Percentiles rank a stretch among this genome's conserved stretches.
Conservation (phyloP, 345 rosid genomes). For the Populus alba region DNA sequence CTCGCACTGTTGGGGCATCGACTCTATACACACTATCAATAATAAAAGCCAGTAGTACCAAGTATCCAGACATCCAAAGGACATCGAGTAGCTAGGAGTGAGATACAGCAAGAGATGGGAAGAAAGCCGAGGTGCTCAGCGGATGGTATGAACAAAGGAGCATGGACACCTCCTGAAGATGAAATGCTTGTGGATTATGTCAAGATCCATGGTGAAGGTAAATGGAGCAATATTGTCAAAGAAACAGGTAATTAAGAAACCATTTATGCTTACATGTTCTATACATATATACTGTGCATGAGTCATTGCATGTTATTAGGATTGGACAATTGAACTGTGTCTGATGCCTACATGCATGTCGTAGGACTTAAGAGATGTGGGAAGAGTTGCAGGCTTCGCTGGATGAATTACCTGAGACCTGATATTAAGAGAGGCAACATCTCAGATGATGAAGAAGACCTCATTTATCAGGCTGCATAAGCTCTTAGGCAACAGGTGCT, state of each 20-base stretch:
- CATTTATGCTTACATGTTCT: neutral
- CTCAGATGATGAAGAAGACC: conserved; percentile 33
- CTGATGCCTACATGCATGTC: neutral
- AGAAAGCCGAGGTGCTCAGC: conserved; percentile 20
- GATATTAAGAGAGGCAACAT: conserved; percentile 35
- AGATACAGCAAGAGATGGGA: conserved; percentile 14
- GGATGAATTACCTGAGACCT: conserved; percentile 38
- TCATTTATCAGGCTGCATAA: conserved; percentile 39
- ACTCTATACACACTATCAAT: neutral
- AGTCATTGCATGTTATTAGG: neutral
- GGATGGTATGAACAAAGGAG: conserved; percentile 36
- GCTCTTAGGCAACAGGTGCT: conserved; percentile 41
- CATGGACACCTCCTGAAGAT: conserved; percentile 34
- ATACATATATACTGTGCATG: neutral
- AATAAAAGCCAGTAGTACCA: neutral
- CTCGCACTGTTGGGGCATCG: neutral
- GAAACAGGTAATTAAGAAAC: conserved; percentile 16
- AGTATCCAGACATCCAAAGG: no score
- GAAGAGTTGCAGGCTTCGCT: conserved; percentile 35
- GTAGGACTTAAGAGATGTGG: conserved; percentile 39
- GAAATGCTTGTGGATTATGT: conserved; percentile 29
- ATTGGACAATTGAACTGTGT: neutral
- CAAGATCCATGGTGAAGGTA: conserved; percentile 30
- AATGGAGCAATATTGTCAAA: conserved; percentile 30
- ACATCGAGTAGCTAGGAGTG: no score